Evolutionary conservation across 1,139 yeast species (phyloP).

Genomic region (Candida mesenterica): DNA sequence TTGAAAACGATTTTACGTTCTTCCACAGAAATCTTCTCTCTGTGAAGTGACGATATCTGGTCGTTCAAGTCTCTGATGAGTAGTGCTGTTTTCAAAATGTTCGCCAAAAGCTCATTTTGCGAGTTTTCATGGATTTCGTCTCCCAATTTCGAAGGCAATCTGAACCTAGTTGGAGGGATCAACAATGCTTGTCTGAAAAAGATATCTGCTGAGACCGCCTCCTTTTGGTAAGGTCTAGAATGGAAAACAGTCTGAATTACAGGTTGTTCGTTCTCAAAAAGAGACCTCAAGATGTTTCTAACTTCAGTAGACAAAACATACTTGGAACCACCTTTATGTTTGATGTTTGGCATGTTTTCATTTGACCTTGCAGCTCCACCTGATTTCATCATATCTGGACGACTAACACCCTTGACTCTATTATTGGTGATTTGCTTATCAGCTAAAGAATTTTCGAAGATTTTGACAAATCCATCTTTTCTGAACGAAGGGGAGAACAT

Average conservation of each 20-base stretch:
- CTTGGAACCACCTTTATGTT: slow-evolving; percentile 70
- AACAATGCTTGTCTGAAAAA: slow-evolving; percentile 85
- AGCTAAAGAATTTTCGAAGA: slow-evolving; percentile 81
- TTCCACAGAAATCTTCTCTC: slow-evolving; percentile 58
- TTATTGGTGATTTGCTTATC: slow-evolving; percentile 82
- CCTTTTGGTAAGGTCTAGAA: slow-evolving; percentile 62
- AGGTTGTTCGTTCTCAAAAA: slow-evolving; percentile 69
- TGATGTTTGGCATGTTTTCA: slow-evolving; percentile 40
- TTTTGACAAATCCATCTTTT: slow-evolving; percentile 91
- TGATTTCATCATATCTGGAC: slow-evolving; percentile 65
- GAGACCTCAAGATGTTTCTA: slow-evolving; percentile 69
- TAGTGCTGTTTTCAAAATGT: slow-evolving; percentile 74
- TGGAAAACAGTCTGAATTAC: slow-evolving; percentile 68
- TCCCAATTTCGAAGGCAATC: slow-evolving; percentile 95
- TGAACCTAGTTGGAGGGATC: slow-evolving; percentile 95
- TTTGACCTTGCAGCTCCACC: slow-evolving; percentile 15
- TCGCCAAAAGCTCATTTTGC: slow-evolving; percentile 84
- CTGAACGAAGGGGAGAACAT: slow-evolving; percentile 93
- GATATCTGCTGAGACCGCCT: slow-evolving; percentile 69
- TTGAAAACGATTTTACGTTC: slow-evolving; percentile 78
- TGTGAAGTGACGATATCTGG: slow-evolving; percentile 61
- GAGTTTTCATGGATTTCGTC: slow-evolving; percentile 94
- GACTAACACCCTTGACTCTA: slow-evolving; percentile 72
- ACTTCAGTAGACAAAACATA: slow-evolving; percentile 87
- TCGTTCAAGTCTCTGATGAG: slow-evolving; percentile 87